Conservation (phyloP, 2,329 filamentous ascomycete genomes). For the Acephala macrosclerotiorum region DNA sequence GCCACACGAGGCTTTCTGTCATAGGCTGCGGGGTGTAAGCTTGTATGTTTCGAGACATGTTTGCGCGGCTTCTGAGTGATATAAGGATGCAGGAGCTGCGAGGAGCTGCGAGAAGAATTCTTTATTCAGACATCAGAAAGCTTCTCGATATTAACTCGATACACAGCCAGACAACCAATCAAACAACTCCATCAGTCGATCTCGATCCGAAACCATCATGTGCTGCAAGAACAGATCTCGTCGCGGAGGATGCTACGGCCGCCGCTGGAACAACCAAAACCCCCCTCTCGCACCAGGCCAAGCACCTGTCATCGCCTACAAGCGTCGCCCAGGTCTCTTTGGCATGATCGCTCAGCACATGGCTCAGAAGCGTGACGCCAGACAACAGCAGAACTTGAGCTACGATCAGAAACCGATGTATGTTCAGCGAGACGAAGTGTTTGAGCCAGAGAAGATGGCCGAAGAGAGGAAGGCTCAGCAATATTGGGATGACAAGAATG, state of each 20-base stretch:
- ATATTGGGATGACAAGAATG: not conserved
- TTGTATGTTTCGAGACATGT: not conserved
- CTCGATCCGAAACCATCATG: not conserved
- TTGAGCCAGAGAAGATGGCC: not conserved
- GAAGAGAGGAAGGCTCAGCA: conserved; percentile 10
- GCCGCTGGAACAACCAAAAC: not conserved
- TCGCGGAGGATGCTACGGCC: not conserved
- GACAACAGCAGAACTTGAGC: not conserved
- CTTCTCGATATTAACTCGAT: not conserved
- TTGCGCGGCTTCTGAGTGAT: not conserved
- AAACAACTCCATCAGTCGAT: not conserved
- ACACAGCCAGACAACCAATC: not conserved
- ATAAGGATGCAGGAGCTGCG: conserved; percentile 1
- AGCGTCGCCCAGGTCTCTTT: conserved; percentile 14
- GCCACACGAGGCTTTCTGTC: not conserved
- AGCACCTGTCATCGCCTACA: not conserved
- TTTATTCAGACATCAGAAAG: not conserved
- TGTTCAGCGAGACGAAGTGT: not conserved
- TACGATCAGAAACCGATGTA: not conserved
- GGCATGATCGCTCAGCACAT: conserved; percentile 13
- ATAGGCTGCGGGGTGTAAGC: not conserved
- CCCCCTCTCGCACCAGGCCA: not conserved
- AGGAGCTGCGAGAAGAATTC: not conserved
- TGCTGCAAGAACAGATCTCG: conserved; percentile 17
- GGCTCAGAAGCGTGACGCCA: conserved; percentile 9